Conservation (phyloP, 257 asterid species). For the Solanum sitiens region DNA sequence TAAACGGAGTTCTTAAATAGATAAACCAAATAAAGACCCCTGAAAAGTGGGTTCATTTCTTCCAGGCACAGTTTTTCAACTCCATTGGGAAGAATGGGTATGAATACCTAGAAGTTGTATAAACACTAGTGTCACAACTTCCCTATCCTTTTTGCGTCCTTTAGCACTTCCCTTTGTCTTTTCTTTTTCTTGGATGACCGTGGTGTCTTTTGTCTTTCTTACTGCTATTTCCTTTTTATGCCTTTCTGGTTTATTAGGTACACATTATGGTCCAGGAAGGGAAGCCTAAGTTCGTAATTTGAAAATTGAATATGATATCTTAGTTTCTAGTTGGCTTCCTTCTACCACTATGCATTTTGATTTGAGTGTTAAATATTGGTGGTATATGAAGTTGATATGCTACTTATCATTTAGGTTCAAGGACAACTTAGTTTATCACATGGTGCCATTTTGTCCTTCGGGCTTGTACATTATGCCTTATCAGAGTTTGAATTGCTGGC, state of each 20-base stretch:
- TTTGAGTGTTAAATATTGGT: neutral
- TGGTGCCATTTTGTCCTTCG: constrained; percentile 76
- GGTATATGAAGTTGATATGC: neutral
- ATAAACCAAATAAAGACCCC: neutral
- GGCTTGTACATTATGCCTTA: constrained; percentile 48
- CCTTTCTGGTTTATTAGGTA: neutral
- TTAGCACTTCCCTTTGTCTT: neutral
- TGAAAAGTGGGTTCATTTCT: neutral
- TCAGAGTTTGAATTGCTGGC: constrained; percentile 87
- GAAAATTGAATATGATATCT: neutral
- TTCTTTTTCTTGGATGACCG: neutral
- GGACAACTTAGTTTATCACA: constrained; percentile 81
- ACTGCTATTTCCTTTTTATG: neutral
- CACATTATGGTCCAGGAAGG: neutral
- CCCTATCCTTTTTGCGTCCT: neutral
- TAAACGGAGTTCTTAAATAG: neutral
- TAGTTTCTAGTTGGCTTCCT: neutral
- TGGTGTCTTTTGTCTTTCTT: neutral
- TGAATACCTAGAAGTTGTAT: neutral
- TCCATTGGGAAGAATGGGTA: neutral
- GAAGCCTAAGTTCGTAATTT: neutral
- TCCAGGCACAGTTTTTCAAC: neutral
- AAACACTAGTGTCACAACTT: neutral
- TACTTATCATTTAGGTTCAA: constrained; percentile 42
- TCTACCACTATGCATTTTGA: neutral